Conservation (phyloP, 805 yeast species). For the Teunomyces atbi region DNA sequence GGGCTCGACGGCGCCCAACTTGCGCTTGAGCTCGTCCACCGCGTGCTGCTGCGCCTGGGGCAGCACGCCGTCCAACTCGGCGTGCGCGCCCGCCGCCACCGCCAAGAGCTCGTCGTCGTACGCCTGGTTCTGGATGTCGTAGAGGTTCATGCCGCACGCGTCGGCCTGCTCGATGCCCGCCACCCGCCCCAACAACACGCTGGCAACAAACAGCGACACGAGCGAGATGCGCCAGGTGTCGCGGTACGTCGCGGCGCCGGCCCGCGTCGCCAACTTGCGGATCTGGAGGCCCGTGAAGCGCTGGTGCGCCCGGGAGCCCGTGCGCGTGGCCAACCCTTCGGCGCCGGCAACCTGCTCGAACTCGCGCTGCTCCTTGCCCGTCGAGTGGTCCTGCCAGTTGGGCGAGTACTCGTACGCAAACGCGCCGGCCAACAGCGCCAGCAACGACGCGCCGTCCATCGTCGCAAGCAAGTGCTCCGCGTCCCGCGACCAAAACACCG, state of each 20-base stretch:
- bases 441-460: constrained; percentile 25
- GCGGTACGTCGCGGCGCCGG: constrained; percentile 50
- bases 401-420: constrained; percentile 71
- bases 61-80: constrained; percentile 36
- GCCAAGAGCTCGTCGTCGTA: constrained; percentile 59
- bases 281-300: constrained; percentile 94
- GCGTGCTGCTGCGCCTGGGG: constrained; percentile 21
- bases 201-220: constrained; percentile 76
- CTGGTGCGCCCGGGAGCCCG: constrained; percentile 88
- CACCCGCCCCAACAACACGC: constrained; percentile 63
- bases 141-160: constrained; percentile 91
- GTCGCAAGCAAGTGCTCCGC: constrained; percentile 42
- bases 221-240: constrained; percentile 64
- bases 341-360: constrained; percentile 61
- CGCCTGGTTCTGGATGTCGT: constrained; percentile 58
- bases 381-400: constrained; percentile 95
- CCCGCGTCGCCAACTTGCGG: constrained; percentile 60
- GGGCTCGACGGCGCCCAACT: constrained; percentile 54
- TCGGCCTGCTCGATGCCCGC: constrained; percentile 76
- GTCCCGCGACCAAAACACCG: constrained; percentile 69
- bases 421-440: constrained; percentile 47
- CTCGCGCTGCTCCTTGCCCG: constrained; percentile 60
- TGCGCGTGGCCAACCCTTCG: constrained; percentile 62
- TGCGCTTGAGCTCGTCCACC: constrained; percentile 41
- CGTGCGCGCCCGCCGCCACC: constrained; percentile 52